Conservation (phyloP, 2,329 filamentous ascomycete species). For the Lecanicillium sp. region DNA sequence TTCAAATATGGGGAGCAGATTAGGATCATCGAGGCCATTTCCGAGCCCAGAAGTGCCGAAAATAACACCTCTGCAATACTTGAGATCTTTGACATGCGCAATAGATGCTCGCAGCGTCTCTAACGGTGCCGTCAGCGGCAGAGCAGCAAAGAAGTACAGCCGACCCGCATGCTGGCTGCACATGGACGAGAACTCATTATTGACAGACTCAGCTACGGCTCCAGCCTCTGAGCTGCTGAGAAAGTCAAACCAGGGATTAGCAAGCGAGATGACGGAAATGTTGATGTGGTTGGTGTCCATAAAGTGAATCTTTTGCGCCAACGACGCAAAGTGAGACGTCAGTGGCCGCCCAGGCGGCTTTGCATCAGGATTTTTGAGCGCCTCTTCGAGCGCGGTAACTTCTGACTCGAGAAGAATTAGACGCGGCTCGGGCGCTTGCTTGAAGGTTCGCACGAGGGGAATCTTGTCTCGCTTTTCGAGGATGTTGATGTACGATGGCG, state of each 20-base stretch:
- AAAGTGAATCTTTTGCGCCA: constrained; percentile 72
- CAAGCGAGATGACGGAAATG: constrained; percentile 77
- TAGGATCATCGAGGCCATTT: constrained; percentile 68
- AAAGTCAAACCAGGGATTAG: constrained; percentile 94
- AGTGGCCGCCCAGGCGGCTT: constrained; percentile 71
- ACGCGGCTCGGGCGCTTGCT: constrained; percentile 45
- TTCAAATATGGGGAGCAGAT: constrained; percentile 62
- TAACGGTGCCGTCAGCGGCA: constrained; percentile 64
- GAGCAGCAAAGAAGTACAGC: constrained; percentile 73
- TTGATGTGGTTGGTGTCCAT: constrained; percentile 80
- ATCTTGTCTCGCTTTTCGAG: constrained; percentile 53
- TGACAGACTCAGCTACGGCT: constrained; percentile 57
- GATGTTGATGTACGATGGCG: constrained; percentile 53
- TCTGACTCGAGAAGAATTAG: constrained; percentile 55
- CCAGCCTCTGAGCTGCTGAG: constrained; percentile 53
- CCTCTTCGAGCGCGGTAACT: constrained; percentile 35
- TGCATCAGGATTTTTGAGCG: constrained; percentile 43
- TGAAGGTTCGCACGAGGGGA: constrained; percentile 63
- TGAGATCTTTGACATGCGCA: constrained; percentile 48
- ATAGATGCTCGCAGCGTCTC: constrained; percentile 59
- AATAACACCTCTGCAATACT: constrained; percentile 74
- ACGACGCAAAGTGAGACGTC: constrained; percentile 74
- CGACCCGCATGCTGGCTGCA: constrained; percentile 58
- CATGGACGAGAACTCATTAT: constrained; percentile 66
- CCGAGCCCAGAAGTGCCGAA: constrained; percentile 79